Conservation (phyloP, 1,284 basidiomycete species). For the Malassezia brasiliensis region DNA sequence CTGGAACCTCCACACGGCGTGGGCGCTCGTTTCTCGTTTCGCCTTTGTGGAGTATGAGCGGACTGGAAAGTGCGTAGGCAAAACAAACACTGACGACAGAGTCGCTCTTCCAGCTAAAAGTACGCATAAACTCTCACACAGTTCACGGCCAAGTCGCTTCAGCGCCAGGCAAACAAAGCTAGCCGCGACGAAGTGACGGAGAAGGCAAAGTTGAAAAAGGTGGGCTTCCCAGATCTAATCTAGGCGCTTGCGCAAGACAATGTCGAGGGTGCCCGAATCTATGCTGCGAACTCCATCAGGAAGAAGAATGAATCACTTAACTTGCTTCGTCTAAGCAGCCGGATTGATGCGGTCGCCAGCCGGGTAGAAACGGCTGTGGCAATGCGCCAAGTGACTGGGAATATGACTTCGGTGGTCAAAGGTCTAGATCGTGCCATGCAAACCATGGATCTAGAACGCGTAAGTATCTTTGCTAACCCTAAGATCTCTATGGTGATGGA, state of each 20-base stretch:
- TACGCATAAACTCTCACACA: conserved; percentile 9
- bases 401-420: conserved; percentile 89
- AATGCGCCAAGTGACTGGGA: conserved; percentile 75
- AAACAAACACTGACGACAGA: conserved; percentile 18
- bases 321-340: conserved; percentile 40
- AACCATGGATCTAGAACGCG: conserved; percentile 93
- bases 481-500: conserved; percentile 99
- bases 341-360: conserved; percentile 92
- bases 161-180: conserved; percentile 44
- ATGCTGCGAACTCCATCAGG: conserved; percentile 93
- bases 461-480: conserved; percentile 50
- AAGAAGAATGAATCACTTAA: conserved; percentile 96
- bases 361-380: conserved; percentile 98
- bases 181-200: conserved; percentile 42
- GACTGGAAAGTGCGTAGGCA: conserved; percentile 27
- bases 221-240: conserved; percentile 1
- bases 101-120: conserved; percentile 47
- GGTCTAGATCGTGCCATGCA: conserved; percentile 99
- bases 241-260: conserved; percentile 95
- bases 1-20: neutral
- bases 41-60: conserved; percentile 22
- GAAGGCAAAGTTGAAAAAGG: conserved; percentile 47
- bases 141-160: conserved; percentile 47
- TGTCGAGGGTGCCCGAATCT: conserved; percentile 94
- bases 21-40: neutral